Evolutionary conservation across 345 rosid species (phyloP).

Genomic region (Noccaea caerulescens): DNA sequence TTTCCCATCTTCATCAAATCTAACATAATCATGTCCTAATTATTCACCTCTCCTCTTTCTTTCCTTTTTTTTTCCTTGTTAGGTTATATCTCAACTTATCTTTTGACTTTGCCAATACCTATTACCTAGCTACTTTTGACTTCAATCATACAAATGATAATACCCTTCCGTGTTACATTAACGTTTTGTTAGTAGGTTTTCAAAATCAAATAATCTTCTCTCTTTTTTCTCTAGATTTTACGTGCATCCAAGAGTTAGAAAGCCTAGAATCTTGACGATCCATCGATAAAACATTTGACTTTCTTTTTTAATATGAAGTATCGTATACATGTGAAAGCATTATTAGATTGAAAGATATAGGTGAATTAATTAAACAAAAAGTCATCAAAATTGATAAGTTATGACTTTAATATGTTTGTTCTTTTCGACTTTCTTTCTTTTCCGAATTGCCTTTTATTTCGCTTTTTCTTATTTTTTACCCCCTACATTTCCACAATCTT

Average conservation of each 20-base stretch:
- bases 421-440: constrained; percentile 29
- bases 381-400: constrained; percentile 16
- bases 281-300: constrained; percentile 21
- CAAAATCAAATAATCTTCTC: too few species aligned
- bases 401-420: constrained; percentile 36
- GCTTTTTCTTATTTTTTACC: constrained; percentile 20
- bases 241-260: not conserved
- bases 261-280: not conserved
- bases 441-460: constrained; percentile 24
- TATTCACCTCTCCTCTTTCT: constrained; percentile 21
- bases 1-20: constrained; percentile 10
- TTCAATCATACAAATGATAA: not conserved
- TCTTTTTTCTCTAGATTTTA: not conserved
- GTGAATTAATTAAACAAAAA: not conserved
- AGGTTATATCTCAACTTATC: constrained; percentile 32
- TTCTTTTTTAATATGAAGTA: constrained; percentile 1
- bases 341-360: not conserved
- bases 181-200: too few species aligned
- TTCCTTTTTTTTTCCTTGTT: not conserved
- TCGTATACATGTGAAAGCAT: constrained; percentile 37
- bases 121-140: constrained; percentile 12
- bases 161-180: not conserved
- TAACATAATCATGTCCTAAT: constrained; percentile 39
- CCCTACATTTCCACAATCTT: constrained; percentile 36
- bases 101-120: constrained; percentile 26